Evolutionary conservation across 2,329 filamentous ascomycete species (phyloP).

Genomic region (Penicillium griseofulvum): DNA sequence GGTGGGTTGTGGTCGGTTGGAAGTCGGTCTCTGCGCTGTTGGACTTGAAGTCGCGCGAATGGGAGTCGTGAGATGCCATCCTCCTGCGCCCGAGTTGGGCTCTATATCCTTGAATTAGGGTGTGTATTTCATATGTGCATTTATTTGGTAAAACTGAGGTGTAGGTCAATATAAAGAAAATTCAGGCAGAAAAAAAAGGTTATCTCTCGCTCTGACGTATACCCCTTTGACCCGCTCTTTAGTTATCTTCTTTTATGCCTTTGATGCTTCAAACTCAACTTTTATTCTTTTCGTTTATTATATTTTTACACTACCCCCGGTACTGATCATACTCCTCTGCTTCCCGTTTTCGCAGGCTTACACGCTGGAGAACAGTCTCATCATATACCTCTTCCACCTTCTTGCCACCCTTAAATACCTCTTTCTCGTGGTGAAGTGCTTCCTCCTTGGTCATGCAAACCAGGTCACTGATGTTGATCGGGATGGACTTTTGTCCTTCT

Average conservation of each 20-base stretch:
- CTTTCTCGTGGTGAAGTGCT: conserved; percentile 72
- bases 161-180: not conserved
- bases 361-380: conserved; percentile 61
- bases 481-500: conserved; percentile 74
- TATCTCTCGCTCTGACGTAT: conserved; percentile 4
- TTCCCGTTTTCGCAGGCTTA: conserved; percentile 66
- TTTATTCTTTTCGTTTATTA: not conserved
- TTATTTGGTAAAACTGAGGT: not conserved
- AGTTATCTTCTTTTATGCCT: too few species aligned
- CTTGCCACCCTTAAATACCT: conserved; percentile 70
- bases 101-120: not conserved
- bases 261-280: not conserved
- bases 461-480: conserved; percentile 65
- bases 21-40: conserved; percentile 25
- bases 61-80: not conserved
- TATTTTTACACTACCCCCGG: conserved; percentile 32
- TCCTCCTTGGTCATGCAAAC: conserved; percentile 95
- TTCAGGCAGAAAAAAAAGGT: not conserved
- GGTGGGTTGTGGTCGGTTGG: conserved; percentile 11
- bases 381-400: conserved; percentile 72
- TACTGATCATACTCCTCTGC: conserved; percentile 57
- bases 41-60: conserved; percentile 24
- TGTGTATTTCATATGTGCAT: not conserved
- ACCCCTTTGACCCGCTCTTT: not conserved
- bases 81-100: not conserved